A percentile compares a stretch with the other conserved stretches of the same genome.
Evolutionary conservation across 345 rosid genomes (phyloP).

Genomic region (Sapria himalayana): DNA sequence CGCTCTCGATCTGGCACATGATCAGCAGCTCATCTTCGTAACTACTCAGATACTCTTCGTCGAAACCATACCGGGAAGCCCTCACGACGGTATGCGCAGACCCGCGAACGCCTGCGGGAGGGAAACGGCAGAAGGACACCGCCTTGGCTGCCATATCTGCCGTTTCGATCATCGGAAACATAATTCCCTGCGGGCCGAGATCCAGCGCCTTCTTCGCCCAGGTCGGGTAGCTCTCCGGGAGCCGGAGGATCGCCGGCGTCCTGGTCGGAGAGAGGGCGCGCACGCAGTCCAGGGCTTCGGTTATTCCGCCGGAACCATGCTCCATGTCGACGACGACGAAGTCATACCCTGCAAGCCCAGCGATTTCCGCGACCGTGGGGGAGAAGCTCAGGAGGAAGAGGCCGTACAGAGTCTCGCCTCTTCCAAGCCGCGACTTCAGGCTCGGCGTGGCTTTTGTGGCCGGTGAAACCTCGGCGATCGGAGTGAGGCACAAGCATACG

Average conservation of each 20-base stretch:
- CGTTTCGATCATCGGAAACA: constrained; percentile 82
- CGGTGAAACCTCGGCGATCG: constrained; percentile 4
- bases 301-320: constrained; percentile 78
- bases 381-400: constrained; percentile 69
- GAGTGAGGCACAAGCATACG: constrained; percentile 3
- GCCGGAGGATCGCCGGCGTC: constrained; percentile 50
- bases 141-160: constrained; percentile 42
- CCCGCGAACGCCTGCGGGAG: constrained; percentile 65
- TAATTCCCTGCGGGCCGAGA: constrained; percentile 76
- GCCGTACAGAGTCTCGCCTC: constrained; percentile 64
- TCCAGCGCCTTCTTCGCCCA: constrained; percentile 91
- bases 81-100: constrained; percentile 72
- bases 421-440: constrained; percentile 54
- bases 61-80: constrained; percentile 62
- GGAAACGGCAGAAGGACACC: constrained; percentile 65
- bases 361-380: constrained; percentile 82
- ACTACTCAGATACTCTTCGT: constrained; percentile 53
- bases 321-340: constrained; percentile 88
- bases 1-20: constrained; percentile 86
- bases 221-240: constrained; percentile 44
- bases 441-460: constrained; percentile 10
- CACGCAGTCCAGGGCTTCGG: constrained; percentile 46
- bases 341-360: constrained; percentile 65
- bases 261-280: constrained; percentile 39
- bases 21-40: constrained; percentile 50